phyloP scores from a whole-genome alignment of 495 filamentous ascomycete species.

The Podospora fimiseda region DNA sequence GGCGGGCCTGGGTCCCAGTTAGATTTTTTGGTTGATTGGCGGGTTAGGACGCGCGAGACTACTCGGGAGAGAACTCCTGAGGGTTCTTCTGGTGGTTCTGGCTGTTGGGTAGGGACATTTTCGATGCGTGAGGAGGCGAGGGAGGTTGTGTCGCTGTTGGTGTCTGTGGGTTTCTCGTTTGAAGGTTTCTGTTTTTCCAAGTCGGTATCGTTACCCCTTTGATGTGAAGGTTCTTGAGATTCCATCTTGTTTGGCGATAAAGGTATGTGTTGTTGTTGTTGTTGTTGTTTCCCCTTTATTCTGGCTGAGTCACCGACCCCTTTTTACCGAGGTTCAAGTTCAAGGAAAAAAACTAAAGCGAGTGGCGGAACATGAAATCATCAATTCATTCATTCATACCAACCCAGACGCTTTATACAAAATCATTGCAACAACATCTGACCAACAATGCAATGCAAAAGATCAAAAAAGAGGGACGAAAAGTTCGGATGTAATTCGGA shows the following conservation, averaged over 20 bases:
- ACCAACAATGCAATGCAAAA: background rate
- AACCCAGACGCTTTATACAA: background rate
- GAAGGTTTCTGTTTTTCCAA: background rate
- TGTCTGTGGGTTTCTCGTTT: background rate
- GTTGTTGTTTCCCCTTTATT: background rate
- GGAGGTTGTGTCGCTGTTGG: background rate
- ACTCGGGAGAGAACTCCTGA: background rate
- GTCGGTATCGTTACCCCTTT: background rate
- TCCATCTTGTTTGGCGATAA: background rate
- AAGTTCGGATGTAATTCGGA: background rate
- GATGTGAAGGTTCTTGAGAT: background rate
- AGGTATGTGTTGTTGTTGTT: background rate
- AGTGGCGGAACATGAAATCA: background rate
- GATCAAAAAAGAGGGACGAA: background rate
- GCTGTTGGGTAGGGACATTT: background rate
- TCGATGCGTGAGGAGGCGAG: background rate
- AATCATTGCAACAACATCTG: too few species aligned
- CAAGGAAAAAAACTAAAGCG: constrained; percentile 40
- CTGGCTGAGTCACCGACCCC: constrained; percentile 31
- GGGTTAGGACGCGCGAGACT: background rate
- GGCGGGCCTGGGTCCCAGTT: constrained; percentile 1
- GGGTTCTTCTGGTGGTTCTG: background rate
- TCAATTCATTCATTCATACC: background rate
- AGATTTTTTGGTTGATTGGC: background rate
- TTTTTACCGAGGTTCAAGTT: constrained; percentile 21